A percentile compares a stretch with the other conserved stretches of the same genome.
Evolutionary conservation across 257 asterid species (phyloP).

Genomic region (Jasminum sambac): DNA sequence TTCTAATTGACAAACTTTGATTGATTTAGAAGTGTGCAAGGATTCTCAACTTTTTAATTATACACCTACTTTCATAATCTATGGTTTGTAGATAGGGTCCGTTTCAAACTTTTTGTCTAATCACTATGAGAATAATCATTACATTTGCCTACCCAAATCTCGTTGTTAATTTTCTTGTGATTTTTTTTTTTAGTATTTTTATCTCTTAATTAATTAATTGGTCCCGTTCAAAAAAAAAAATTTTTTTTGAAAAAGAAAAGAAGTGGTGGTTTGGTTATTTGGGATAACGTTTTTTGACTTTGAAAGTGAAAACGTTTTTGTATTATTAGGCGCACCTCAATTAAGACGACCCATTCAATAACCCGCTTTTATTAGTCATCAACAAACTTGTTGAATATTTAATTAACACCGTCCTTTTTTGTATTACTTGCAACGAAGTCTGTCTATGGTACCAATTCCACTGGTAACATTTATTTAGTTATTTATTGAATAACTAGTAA

Average conservation of each 20-base stretch:
- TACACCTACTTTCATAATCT: not conserved
- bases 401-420: not conserved
- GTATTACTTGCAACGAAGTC: no score
- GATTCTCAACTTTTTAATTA: no score
- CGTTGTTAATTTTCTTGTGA: not conserved
- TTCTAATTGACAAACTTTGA: no score
- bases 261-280: not conserved
- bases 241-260: no score
- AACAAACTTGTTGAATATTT: not conserved
- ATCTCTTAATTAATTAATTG: no score
- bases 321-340: not conserved
- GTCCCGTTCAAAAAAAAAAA: no score
- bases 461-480: no score
- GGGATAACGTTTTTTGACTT: not conserved
- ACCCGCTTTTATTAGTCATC: not conserved
- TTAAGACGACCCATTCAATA: not conserved
- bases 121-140: conserved; percentile 1
- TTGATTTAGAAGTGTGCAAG: no score
- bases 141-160: conserved; percentile 3
- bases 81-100: not conserved
- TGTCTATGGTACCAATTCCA: no score
- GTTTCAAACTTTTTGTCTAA: not conserved
- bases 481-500: no score
- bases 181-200: not conserved
- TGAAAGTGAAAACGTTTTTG: not conserved